Evolutionary conservation across 2,329 filamentous ascomycete species (phyloP).

Genomic region (Diaporthe ilicicola): DNA sequence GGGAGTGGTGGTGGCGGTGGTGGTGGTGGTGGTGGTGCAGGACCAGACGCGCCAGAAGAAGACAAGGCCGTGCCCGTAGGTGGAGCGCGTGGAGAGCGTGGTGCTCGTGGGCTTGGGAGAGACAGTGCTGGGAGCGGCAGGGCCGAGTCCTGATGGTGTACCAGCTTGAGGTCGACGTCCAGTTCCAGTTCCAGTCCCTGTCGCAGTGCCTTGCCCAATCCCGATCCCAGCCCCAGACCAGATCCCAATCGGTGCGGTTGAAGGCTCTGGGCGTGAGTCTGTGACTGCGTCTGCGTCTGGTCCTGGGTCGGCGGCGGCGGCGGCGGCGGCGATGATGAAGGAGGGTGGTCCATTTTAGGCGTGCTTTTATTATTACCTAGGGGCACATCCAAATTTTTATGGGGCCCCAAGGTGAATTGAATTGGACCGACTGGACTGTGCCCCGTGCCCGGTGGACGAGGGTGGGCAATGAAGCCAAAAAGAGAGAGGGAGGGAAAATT

Average conservation of each 20-base stretch:
- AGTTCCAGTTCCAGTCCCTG: constrained; percentile 1
- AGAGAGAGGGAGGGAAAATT: constrained; percentile 25
- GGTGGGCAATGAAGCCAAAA: constrained; percentile 26
- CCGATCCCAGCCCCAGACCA: neutral
- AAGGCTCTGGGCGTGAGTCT: constrained; percentile 3
- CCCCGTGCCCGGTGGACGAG: constrained; percentile 23
- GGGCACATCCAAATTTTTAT: constrained; percentile 31
- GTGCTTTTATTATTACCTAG: constrained; percentile 31
- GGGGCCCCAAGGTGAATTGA: constrained; percentile 28
- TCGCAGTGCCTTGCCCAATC: neutral
- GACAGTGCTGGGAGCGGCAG: constrained; percentile 3
- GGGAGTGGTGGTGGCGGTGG: neutral
- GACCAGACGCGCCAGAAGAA: constrained; percentile 8
- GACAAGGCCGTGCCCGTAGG: constrained; percentile 16
- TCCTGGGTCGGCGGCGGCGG: constrained; percentile 69
- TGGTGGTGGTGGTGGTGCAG: constrained; percentile 3
- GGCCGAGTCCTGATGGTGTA: constrained; percentile 18
- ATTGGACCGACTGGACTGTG: constrained; percentile 26
- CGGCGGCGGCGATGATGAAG: constrained; percentile 68
- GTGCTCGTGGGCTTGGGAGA: constrained; percentile 1
- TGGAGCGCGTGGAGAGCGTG: constrained; percentile 13
- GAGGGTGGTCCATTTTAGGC: constrained; percentile 25
- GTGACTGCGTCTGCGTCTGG: neutral
- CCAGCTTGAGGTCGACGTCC: neutral
- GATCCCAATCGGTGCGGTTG: neutral